Percentiles rank a stretch among this genome's conserved stretches.
phyloP scores from a whole-genome alignment of 2,329 filamentous ascomycete genomes.

The Penicillium sp. region DNA sequence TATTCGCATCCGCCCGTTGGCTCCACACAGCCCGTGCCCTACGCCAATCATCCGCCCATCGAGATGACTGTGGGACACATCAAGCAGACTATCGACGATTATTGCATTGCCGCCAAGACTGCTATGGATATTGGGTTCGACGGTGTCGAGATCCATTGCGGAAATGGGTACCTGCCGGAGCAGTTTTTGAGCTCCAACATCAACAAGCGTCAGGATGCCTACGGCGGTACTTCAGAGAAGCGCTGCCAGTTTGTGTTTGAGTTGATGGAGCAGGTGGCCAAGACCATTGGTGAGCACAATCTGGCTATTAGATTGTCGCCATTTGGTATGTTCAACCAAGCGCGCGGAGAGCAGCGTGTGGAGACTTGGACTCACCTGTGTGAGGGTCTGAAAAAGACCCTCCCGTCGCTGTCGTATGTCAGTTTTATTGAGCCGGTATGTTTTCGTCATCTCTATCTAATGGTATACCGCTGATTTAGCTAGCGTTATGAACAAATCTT shows the following conservation, averaged over 20 bases:
- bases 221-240: constrained; percentile 52
- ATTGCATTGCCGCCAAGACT: constrained; percentile 45
- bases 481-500: constrained; percentile 53
- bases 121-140: constrained; percentile 57
- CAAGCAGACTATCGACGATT: constrained; percentile 44
- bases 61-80: constrained; percentile 48
- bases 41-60: constrained; percentile 44
- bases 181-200: constrained; percentile 52
- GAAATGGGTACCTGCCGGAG: constrained; percentile 53
- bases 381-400: constrained; percentile 45
- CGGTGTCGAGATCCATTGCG: constrained; percentile 51
- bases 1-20: constrained; percentile 42
- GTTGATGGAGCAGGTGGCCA: constrained; percentile 48
- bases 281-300: constrained; percentile 47
- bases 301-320: constrained; percentile 48
- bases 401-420: constrained; percentile 51
- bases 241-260: constrained; percentile 57
- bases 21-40: constrained; percentile 36
- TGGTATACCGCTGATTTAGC: background rate
- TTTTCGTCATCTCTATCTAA: background rate
- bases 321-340: constrained; percentile 54
- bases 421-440: constrained; percentile 54
- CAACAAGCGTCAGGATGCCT: constrained; percentile 51
- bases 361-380: constrained; percentile 55
- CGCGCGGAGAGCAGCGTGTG: constrained; percentile 50